A percentile compares a stretch with the other conserved stretches of the same genome.
phyloP scores from a whole-genome alignment of 2,329 filamentous ascomycete species.

The Pestalotiopsis sp. region DNA sequence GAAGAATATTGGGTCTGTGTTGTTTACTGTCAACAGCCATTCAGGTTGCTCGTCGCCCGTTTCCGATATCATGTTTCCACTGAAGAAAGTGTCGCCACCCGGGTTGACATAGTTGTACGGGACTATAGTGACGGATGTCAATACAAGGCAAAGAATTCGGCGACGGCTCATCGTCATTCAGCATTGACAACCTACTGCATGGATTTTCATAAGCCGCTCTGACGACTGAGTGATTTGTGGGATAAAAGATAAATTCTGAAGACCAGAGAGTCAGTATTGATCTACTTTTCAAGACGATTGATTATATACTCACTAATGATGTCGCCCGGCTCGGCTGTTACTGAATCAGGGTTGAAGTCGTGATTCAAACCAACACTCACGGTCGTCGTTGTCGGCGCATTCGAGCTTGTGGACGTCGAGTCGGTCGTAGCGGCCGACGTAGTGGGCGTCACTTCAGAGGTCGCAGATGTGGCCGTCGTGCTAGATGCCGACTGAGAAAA shows the following conservation, averaged over 20 bases:
- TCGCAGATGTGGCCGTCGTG: background rate
- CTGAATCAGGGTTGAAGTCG: slow-evolving; percentile 4
- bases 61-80: background rate
- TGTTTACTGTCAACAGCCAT: slow-evolving; percentile 7
- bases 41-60: background rate
- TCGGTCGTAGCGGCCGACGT: background rate
- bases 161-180: background rate
- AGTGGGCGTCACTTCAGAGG: background rate
- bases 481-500: background rate
- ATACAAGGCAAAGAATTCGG: background rate
- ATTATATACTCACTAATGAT: background rate
- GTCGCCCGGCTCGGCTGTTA: slow-evolving; percentile 1
- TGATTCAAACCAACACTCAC: slow-evolving; percentile 5
- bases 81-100: slow-evolving; percentile 11
- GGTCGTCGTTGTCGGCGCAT: background rate
- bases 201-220: slow-evolving; percentile 1
- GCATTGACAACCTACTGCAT: background rate
- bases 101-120: slow-evolving; percentile 9
- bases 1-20: slow-evolving; percentile 10
- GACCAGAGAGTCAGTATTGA: background rate
- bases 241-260: slow-evolving; percentile 4
- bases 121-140: background rate
- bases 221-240: slow-evolving; percentile 8
- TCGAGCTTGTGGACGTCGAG: background rate
- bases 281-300: background rate